Evolutionary conservation across 2,329 filamentous ascomycete species (phyloP), one percentile per base, ranked within the genome.

Genomic region (Hypoxylon sp.): DNA sequence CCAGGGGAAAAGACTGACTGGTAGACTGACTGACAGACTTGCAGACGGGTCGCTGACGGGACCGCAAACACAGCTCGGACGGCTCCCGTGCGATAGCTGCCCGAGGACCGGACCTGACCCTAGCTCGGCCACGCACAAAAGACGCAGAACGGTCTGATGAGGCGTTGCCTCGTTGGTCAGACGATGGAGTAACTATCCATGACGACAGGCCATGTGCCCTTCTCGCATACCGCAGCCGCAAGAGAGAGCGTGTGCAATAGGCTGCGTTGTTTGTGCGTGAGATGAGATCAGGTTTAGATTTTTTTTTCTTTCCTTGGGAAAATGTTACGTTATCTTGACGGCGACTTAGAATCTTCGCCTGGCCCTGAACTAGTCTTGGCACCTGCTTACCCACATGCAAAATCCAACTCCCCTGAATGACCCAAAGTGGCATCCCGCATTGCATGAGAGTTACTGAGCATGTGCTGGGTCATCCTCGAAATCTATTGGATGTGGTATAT

Each of bases 51-150:
- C n/a, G n/a, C n/a, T n/a, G n/a, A n/a, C n/a, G n/a, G n/a, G n/a
- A n/a, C n/a, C n/a, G n/a, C n/a, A n/a, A n/a, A n/a, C n/a, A n/a
- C n/a, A n/a, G n/a, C n/a, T n/a, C n/a, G n/a, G n/a, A n/a, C n/a
- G n/a, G n/a, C n/a, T n/a, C n/a, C n/a, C n/a, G n/a, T n/a, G 33
- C 45, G 18, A 38, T n/a, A 20, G 4, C n/a, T 26, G 41, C n/a
- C 38, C 35, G 29, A 26, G 15, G 17, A 45, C 17, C 54, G 35
- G 15, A 41, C 20, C 20, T 24, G 23, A 55, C 38, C 35, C 49
- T 43, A 11, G 49, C 20, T 59, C 49, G 59, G 52, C 42, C 52
- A 58, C 59, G 62, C 62, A 64, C 62, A 64, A 64, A 64, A 64
- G 53, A n/a, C 62, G 62, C 62, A 63, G 37, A 49, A 18, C 31